These are phyloP conservation scores for Nemania serpens DNA, from an alignment of 2,329 filamentous ascomycete genomes.

Conservation along the genomic window DNA sequence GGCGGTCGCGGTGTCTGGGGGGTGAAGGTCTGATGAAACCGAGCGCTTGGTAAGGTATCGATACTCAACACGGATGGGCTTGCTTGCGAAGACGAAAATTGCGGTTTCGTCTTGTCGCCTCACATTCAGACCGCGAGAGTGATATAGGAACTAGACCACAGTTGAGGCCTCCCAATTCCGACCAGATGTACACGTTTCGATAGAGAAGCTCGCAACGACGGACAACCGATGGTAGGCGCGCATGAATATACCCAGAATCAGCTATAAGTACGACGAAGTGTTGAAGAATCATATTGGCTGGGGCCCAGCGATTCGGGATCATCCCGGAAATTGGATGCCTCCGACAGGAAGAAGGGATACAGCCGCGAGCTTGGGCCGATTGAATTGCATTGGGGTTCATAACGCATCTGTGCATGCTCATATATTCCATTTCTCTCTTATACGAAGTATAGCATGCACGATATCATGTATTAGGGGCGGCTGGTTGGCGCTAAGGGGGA, in stretches of 20 bases:
- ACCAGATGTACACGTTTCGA: background rate
- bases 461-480: background rate
- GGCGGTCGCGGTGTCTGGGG: conserved; percentile 84
- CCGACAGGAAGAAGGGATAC: background rate
- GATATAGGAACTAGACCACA: background rate
- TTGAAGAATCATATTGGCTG: background rate
- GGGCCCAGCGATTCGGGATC: background rate
- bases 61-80: background rate
- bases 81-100: background rate
- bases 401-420: background rate
- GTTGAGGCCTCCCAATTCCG: background rate
- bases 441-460: background rate
- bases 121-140: background rate
- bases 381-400: conserved; percentile 4
- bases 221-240: background rate
- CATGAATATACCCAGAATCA: background rate
- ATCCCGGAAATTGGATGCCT: background rate
- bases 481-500: background rate
- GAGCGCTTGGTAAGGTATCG: background rate
- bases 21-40: conserved; percentile 50
- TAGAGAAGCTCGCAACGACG: conserved; percentile 2
- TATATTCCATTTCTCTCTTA: background rate
- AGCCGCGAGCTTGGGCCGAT: background rate
- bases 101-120: background rate
- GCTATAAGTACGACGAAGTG: background rate